Percentiles rank a stretch among this genome's conserved stretches.
phyloP scores from a whole-genome alignment of 257 asterid species.

The Coffea canephora region DNA sequence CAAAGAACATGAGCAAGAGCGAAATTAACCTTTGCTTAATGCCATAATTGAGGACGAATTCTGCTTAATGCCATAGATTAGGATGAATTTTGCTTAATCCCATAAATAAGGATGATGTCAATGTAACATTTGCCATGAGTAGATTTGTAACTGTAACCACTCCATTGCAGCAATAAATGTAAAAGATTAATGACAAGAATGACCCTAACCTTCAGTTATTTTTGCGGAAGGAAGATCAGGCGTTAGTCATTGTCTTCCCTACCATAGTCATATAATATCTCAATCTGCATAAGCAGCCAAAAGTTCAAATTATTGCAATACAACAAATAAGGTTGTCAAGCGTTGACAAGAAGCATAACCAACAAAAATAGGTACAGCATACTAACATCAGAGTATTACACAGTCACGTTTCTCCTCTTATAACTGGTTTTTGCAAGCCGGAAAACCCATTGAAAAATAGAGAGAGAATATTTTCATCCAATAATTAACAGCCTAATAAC shows the following conservation, averaged over 20 bases:
- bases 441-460: background rate
- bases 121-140: background rate
- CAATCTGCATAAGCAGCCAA: constrained; percentile 57
- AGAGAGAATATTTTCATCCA: background rate
- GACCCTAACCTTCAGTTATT: constrained; percentile 39
- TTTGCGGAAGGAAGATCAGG: constrained; percentile 25
- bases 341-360: background rate
- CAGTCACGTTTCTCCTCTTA: background rate
- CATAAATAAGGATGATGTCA: background rate
- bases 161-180: background rate
- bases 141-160: background rate
- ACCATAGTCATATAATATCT: constrained; percentile 78
- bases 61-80: background rate
- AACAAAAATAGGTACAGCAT: background rate
- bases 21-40: background rate
- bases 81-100: background rate
- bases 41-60: background rate
- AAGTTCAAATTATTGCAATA: background rate
- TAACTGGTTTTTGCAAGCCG: background rate
- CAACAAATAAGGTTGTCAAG: background rate
- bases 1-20: background rate
- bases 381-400: background rate
- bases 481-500: background rate
- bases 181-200: background rate
- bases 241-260: constrained; percentile 60